Conservation (phyloP, 805 yeast species). For the Pichia pseudocactophila region DNA sequence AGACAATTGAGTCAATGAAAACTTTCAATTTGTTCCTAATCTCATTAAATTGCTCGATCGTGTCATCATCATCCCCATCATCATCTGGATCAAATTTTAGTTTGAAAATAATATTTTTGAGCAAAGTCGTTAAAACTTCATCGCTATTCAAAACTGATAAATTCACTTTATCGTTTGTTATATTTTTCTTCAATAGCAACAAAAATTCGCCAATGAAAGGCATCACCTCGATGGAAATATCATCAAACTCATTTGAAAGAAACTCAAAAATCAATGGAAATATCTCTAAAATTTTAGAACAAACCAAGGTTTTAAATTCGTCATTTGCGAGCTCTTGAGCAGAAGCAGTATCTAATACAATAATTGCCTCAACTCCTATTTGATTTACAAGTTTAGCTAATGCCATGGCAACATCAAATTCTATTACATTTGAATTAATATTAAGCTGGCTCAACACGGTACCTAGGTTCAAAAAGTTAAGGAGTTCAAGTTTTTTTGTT, state of each 20-base stretch:
- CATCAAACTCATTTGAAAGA: conserved; percentile 79
- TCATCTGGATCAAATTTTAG: conserved; percentile 67
- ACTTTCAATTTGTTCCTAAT: conserved; percentile 63
- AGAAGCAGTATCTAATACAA: conserved; percentile 47
- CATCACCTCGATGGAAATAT: conserved; percentile 74
- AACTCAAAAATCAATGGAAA: conserved; percentile 68
- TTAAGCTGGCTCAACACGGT: conserved; percentile 36
- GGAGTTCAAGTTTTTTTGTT: conserved; percentile 49
- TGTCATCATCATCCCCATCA: conserved; percentile 56
- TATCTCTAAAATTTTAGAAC: conserved; percentile 44
- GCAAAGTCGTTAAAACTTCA: conserved; percentile 52
- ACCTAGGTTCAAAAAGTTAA: conserved; percentile 61
- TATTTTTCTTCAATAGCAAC: conserved; percentile 53
- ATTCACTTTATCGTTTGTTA: conserved; percentile 28
- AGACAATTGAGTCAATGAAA: conserved; percentile 75
- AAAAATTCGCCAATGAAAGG: conserved; percentile 72
- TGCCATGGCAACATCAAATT: conserved; percentile 60
- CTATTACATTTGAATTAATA: conserved; percentile 35
- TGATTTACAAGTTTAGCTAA: conserved; percentile 66
- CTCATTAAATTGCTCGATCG: conserved; percentile 70
- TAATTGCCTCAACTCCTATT: conserved; percentile 68
- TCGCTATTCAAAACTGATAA: conserved; percentile 24
- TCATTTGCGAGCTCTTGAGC: conserved; percentile 30
- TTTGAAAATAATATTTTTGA: conserved; percentile 64
- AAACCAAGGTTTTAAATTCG: conserved; percentile 28